A percentile compares a stretch with the other conserved stretches of the same genome.
Conservation (phyloP, 2,329 filamentous ascomycete genomes). For the Ceratocystis variospora region DNA sequence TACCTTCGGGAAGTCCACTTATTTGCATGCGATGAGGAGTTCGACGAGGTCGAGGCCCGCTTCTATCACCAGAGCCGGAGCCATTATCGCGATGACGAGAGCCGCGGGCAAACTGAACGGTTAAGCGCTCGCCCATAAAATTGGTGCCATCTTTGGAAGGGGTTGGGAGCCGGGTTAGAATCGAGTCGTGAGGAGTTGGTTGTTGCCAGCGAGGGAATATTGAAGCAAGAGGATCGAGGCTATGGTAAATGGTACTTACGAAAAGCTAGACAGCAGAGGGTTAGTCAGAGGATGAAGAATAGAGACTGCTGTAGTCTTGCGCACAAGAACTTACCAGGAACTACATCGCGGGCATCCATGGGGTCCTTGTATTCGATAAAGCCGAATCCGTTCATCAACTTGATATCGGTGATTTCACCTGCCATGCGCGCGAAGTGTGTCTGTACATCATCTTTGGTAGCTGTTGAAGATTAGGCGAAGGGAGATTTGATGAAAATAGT, state of each 20-base stretch:
- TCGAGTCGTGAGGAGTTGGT: constrained; percentile 1
- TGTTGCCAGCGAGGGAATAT: not conserved
- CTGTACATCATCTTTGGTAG: constrained; percentile 94
- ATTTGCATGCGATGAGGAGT: constrained; percentile 96
- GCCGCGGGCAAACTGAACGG: constrained; percentile 94
- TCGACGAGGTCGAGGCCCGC: constrained; percentile 65
- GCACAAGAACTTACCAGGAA: constrained; percentile 59
- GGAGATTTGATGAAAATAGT: not conserved
- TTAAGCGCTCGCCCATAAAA: constrained; percentile 94
- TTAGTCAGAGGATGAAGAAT: constrained; percentile 5
- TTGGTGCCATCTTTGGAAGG: constrained; percentile 68
- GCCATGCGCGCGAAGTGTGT: constrained; percentile 93
- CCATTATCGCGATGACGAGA: constrained; percentile 42
- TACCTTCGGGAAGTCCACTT: constrained; percentile 89
- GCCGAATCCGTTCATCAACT: constrained; percentile 99
- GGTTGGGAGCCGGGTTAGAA: constrained; percentile 15
- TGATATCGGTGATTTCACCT: constrained; percentile 96
- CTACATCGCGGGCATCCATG: constrained; percentile 95
- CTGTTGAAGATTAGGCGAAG: constrained; percentile 34
- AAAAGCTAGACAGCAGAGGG: constrained; percentile 35
- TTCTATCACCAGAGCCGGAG: constrained; percentile 41
- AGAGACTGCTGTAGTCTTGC: not conserved
- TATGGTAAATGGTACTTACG: constrained; percentile 34
- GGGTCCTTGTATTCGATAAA: constrained; percentile 99
- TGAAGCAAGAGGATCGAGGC: not conserved